Percentiles rank a stretch among this genome's conserved stretches.
Conservation (phyloP, 306 rosid species). For the Dryas drummondii region DNA sequence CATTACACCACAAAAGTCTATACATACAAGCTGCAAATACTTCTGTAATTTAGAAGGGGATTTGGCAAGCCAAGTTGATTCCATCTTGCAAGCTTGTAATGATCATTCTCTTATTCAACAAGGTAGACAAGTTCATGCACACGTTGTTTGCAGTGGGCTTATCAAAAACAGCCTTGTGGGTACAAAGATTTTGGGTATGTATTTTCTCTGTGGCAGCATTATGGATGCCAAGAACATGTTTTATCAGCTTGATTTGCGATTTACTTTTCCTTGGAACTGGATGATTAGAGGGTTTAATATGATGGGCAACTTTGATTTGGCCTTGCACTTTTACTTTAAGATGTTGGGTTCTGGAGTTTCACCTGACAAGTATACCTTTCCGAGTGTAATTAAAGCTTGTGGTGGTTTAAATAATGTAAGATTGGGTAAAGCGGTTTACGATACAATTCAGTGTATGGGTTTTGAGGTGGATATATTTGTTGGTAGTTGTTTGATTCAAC, state of each 20-base stretch:
- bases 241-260: conserved; percentile 47
- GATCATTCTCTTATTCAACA: conserved; percentile 47
- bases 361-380: conserved; percentile 87
- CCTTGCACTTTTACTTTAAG: conserved; percentile 70
- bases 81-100: conserved; percentile 46
- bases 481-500: conserved; percentile 68
- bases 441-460: conserved; percentile 44
- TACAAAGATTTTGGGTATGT: conserved; percentile 58
- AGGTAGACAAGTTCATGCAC: conserved; percentile 65
- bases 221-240: conserved; percentile 58
- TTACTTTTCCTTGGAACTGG: conserved; percentile 75
- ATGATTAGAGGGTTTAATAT: conserved; percentile 66
- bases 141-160: conserved; percentile 48
- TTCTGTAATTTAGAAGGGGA: conserved; percentile 25
- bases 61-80: conserved; percentile 35
- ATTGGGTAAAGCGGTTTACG: conserved; percentile 55
- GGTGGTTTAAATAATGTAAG: conserved; percentile 58
- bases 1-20: conserved; percentile 19
- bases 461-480: conserved; percentile 59
- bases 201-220: conserved; percentile 57
- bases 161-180: conserved; percentile 27
- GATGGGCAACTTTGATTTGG: conserved; percentile 54
- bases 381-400: conserved; percentile 75
- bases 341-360: conserved; percentile 61
- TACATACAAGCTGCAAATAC: conserved; percentile 29